Conservation (phyloP, 305 asterid species). For the Andrographis paniculata region DNA sequence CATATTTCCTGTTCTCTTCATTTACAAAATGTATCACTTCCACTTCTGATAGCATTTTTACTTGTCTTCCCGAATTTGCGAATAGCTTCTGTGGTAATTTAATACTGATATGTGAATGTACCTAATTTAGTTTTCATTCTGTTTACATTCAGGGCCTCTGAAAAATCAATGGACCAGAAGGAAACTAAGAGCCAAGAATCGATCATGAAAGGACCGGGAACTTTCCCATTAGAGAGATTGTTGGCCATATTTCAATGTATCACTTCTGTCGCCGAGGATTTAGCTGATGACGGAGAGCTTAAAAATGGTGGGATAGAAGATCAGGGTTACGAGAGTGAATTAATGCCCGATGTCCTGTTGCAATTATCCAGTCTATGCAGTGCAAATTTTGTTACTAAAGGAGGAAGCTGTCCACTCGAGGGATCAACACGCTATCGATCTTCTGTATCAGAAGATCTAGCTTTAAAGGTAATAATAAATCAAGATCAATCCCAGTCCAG, state of each 20-base stretch:
- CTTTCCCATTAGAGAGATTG: constrained; percentile 84
- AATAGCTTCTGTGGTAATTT: neutral
- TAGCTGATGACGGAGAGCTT: constrained; percentile 44
- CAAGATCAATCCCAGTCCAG: neutral
- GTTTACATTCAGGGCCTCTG: constrained; percentile 57
- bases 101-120: neutral
- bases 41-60: constrained; percentile 4
- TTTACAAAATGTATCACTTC: neutral
- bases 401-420: constrained; percentile 86
- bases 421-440: constrained; percentile 84
- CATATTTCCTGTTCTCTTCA: neutral
- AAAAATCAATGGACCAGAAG: constrained; percentile 56
- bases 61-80: neutral
- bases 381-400: constrained; percentile 81
- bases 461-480: constrained; percentile 49
- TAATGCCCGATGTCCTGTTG: constrained; percentile 69
- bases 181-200: constrained; percentile 70
- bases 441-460: constrained; percentile 66
- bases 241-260: constrained; percentile 79
- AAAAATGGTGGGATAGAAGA: constrained; percentile 28
- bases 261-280: constrained; percentile 58
- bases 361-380: constrained; percentile 86
- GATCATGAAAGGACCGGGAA: constrained; percentile 91
- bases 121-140: constrained; percentile 2
- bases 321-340: constrained; percentile 34